Conservation (phyloP, 2,329 filamentous ascomycete species). For the Biscogniauxia sp. region DNA sequence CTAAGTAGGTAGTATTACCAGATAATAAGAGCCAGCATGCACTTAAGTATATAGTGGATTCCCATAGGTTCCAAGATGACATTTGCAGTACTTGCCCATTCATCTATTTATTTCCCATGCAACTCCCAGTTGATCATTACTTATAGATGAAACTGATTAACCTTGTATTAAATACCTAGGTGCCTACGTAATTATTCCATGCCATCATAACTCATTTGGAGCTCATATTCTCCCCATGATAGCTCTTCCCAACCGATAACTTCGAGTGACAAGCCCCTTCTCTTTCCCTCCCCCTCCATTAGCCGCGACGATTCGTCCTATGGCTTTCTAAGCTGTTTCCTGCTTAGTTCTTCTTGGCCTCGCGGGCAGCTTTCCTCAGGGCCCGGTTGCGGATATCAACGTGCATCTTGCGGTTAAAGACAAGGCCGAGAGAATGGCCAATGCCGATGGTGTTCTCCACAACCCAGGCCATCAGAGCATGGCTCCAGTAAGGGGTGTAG, state of each 20-base stretch:
- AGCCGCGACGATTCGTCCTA: too few relatives aligned
- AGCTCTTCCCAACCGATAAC: neutral
- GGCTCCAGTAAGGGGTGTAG: constrained; percentile 90
- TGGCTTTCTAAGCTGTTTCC: neutral
- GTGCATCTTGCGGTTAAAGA: constrained; percentile 67
- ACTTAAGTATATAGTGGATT: too few relatives aligned
- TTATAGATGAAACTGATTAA: neutral
- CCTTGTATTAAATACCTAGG: neutral
- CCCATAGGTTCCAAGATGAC: too few relatives aligned
- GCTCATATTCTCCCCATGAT: neutral
- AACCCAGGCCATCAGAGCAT: constrained; percentile 84
- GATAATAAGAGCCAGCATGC: too few relatives aligned
- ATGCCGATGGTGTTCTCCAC: constrained; percentile 59
- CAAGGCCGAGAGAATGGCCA: constrained; percentile 46
- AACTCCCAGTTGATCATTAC: too few relatives aligned
- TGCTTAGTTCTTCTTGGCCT: constrained; percentile 63
- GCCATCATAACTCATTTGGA: neutral
- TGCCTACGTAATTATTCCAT: neutral
- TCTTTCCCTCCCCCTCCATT: neutral
- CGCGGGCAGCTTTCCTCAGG: constrained; percentile 77
- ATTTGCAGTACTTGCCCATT: too few relatives aligned
- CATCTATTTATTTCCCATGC: too few relatives aligned
- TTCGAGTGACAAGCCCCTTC: neutral
- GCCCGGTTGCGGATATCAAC: constrained; percentile 78
- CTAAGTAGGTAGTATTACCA: too few relatives aligned